Evolutionary conservation across 139 green algal species (phyloP).

Genomic region (Auxenochlorella pyrenoidosa): DNA sequence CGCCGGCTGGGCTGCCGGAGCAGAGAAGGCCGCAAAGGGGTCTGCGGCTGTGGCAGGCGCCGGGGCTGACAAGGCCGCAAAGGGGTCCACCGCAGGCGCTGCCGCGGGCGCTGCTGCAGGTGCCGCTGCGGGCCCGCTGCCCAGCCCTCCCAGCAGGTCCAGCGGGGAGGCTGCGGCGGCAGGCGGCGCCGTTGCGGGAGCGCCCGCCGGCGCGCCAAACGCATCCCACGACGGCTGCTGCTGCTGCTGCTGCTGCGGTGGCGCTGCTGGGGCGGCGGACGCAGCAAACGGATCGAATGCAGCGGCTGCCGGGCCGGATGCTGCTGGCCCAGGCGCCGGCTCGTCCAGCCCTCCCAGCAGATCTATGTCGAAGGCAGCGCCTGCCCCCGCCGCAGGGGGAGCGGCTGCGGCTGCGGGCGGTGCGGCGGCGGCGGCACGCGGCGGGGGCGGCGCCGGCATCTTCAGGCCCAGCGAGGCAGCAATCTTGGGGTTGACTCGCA

Average conservation of each 20-base stretch:
- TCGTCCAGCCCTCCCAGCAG: constrained; percentile 59
- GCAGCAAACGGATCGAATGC: constrained; percentile 11
- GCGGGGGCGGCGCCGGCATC: constrained; percentile 6
- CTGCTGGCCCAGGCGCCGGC: neutral
- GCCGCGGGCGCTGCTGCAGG: neutral
- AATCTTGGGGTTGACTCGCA: constrained; percentile 83
- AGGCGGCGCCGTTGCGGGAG: neutral
- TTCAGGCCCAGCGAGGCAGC: constrained; percentile 69
- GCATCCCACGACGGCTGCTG: constrained; percentile 4
- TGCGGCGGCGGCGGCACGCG: neutral
- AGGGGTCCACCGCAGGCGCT: neutral
- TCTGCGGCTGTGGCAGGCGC: neutral
- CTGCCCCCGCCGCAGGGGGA: neutral
- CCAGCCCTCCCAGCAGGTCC: constrained; percentile 17
- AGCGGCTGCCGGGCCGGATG: neutral
- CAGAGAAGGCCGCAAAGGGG: neutral
- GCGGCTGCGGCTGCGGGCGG: neutral
- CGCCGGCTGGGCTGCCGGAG: neutral
- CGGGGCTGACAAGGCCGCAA: neutral
- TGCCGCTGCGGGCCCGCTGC: neutral
- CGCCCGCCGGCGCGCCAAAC: constrained; percentile 14
- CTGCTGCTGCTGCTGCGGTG: neutral
- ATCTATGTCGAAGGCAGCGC: constrained; percentile 36
- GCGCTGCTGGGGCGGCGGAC: neutral
- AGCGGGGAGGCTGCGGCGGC: neutral